A percentile compares a stretch with the other conserved stretches of the same genome.
phyloP scores from a whole-genome alignment of 2,329 filamentous ascomycete species.

The Leptographium radiaticola region DNA sequence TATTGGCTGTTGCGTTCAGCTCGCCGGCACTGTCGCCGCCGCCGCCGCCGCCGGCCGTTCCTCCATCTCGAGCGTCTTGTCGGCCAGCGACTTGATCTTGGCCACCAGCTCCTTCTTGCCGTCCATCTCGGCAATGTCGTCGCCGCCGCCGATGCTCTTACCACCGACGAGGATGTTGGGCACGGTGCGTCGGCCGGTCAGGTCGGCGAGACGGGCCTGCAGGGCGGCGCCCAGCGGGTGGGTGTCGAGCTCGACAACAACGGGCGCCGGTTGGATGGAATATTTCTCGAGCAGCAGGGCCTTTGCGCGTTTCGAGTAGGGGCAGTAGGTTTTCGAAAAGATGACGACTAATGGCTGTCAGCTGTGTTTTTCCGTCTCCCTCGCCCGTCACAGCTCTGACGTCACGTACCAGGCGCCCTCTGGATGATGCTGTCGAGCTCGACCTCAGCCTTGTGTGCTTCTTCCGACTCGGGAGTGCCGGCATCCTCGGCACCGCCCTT shows the following conservation, averaged over 20 bases:
- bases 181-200: slow-evolving; percentile 73
- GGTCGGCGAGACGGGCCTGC: slow-evolving; percentile 57
- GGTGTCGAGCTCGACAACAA: slow-evolving; percentile 80
- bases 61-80: slow-evolving; percentile 44
- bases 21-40: too few relatives aligned
- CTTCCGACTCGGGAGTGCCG: slow-evolving; percentile 36
- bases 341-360: slow-evolving; percentile 56
- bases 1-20: too few relatives aligned
- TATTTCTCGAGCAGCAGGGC: slow-evolving; percentile 73
- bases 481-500: slow-evolving; percentile 31
- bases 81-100: slow-evolving; percentile 62
- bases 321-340: slow-evolving; percentile 92
- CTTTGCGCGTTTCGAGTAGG: slow-evolving; percentile 76
- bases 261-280: slow-evolving; percentile 66
- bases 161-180: slow-evolving; percentile 86
- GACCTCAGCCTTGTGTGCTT: slow-evolving; percentile 51
- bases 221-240: slow-evolving; percentile 62
- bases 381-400: neutral
- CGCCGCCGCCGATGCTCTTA: slow-evolving; percentile 78
- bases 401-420: slow-evolving; percentile 57
- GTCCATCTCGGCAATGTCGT: slow-evolving; percentile 68
- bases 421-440: slow-evolving; percentile 72
- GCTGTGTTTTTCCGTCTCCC: neutral
- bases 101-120: slow-evolving; percentile 50
- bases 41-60: slow-evolving; percentile 26